Percentiles rank a stretch among this genome's conserved stretches.
phyloP scores from a whole-genome alignment of 768 basidiomycete genomes.

The Hemileccinum impolitum region DNA sequence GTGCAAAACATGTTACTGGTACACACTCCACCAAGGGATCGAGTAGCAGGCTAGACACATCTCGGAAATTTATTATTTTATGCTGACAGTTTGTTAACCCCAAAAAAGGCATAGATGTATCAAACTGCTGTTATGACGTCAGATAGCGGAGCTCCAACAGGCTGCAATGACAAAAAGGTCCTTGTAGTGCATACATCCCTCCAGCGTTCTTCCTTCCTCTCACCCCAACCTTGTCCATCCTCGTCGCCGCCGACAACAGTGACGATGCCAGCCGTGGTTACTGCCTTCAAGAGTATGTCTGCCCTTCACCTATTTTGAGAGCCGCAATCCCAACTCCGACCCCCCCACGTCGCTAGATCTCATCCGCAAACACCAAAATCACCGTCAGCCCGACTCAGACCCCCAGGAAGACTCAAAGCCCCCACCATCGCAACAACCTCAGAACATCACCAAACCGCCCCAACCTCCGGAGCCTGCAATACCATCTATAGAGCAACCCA shows the following conservation, averaged over 20 bases:
- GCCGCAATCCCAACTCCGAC: constrained; percentile 18
- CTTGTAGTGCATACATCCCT: constrained; percentile 11
- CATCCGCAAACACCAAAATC: constrained; percentile 72
- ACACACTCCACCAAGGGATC: constrained; percentile 60
- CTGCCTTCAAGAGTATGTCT: constrained; percentile 81
- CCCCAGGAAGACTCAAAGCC: constrained; percentile 22
- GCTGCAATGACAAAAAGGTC: constrained; percentile 31
- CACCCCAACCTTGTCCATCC: background rate
- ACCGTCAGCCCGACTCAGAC: constrained; percentile 39
- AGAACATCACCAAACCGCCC: constrained; percentile 32
- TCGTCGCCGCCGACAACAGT: constrained; percentile 5
- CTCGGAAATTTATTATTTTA: background rate
- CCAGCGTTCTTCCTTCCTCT: constrained; percentile 5
- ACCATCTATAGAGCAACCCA: constrained; percentile 34
- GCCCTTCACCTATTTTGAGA: constrained; percentile 1
- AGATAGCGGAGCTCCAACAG: constrained; percentile 33
- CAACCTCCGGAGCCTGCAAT: constrained; percentile 37
- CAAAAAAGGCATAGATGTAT: constrained; percentile 9
- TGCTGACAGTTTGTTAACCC: background rate
- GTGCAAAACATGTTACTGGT: constrained; percentile 71
- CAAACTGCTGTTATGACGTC: constrained; percentile 28
- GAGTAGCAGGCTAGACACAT: constrained; percentile 31
- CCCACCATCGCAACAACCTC: constrained; percentile 14
- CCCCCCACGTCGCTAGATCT: constrained; percentile 51
- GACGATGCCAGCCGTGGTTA: constrained; percentile 70